phyloP scores from a whole-genome alignment of 805 yeast species.

The Hermanozyma aechmeae region DNA sequence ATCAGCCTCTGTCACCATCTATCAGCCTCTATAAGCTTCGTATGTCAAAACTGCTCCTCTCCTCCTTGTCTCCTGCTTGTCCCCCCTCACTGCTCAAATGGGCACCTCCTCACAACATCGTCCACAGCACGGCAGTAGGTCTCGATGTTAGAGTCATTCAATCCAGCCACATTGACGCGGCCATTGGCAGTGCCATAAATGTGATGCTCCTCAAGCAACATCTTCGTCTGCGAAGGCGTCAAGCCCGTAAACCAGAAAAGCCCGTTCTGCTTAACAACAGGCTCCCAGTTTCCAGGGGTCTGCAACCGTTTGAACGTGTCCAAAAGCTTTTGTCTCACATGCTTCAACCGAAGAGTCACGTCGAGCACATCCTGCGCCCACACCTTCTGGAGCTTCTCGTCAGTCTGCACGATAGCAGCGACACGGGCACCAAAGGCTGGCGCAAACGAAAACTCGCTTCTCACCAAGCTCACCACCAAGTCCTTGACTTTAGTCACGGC shows the following conservation, averaged over 20 bases:
- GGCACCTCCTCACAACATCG: conserved; percentile 18
- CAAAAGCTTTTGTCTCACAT: conserved; percentile 20
- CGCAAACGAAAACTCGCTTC: conserved; percentile 36
- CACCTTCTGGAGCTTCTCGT: conserved; percentile 11
- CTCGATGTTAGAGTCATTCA: conserved; percentile 29
- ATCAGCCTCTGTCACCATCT: no score
- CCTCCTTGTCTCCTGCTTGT: no score
- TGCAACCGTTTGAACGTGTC: conserved; percentile 20
- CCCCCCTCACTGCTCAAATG: no score
- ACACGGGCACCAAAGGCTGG: conserved; percentile 40
- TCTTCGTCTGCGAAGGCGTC: conserved; percentile 20
- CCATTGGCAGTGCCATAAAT: conserved; percentile 30
- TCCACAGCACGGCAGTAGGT: conserved; percentile 28
- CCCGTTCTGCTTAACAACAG: conserved; percentile 27
- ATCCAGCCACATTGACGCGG: conserved; percentile 37
- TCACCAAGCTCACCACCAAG: conserved; percentile 21
- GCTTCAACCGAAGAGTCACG: conserved; percentile 21
- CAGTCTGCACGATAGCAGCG: conserved; percentile 22
- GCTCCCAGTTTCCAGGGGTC: conserved; percentile 37
- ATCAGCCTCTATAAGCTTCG: no score
- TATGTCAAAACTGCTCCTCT: no score
- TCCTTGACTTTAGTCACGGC: conserved; percentile 11
- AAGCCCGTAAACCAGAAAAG: conserved; percentile 38
- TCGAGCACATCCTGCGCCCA: conserved; percentile 30
- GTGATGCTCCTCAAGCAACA: conserved; percentile 24